Base-by-base conservation (phyloP, 495 filamentous ascomycete species). In the Lophium mytilinum region DNA sequence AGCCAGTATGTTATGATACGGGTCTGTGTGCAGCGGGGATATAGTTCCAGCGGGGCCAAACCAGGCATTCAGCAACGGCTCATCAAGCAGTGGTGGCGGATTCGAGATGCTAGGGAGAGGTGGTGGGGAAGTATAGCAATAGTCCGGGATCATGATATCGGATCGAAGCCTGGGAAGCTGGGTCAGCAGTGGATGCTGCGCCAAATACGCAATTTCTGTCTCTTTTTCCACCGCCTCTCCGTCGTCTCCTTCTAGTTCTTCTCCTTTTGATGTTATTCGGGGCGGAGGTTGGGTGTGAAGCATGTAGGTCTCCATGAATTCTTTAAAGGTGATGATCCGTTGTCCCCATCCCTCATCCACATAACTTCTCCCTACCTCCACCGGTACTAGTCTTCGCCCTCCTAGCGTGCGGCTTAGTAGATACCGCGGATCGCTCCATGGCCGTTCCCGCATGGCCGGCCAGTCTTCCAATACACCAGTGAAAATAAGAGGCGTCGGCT, bases 21-120 rank as follows among this genome's bases (percentile, higher is more conserved):
- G 89, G 66, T 98, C 93, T 18, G 89, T 92, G 68, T 98, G 93
- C 17, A 96, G 71, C 5, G 94, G 93, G 0, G 88, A 94, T 40
- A 96, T 90, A 1, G 93, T 97, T 45, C 83, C 85, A 0, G 82
- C 72, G 0, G 93, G 93, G 0, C 93, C 93, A 52, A 97, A 86
- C 93, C 93, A 98, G 4, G 88, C 90, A 68, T 98, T 96, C 21
- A 74, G 53, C 6, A 70, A 36, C 1, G 70, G 69, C 24, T 65
- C 65, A 11, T 68, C 61, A 36, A 71, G 62, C 24, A 58, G 56
- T 3, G 53, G 12, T n/a, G 78, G 69, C 0, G 76, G 74, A 39
- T 75, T 70, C 12, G 51, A 61, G 8, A 72, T 67, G 19, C 49
- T 40, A 8, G 51, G 24, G 0, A 49, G 50, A 33, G 66, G 34